Conservation (phyloP, 495 filamentous ascomycete species). For the Penicillium longicatenatum region DNA sequence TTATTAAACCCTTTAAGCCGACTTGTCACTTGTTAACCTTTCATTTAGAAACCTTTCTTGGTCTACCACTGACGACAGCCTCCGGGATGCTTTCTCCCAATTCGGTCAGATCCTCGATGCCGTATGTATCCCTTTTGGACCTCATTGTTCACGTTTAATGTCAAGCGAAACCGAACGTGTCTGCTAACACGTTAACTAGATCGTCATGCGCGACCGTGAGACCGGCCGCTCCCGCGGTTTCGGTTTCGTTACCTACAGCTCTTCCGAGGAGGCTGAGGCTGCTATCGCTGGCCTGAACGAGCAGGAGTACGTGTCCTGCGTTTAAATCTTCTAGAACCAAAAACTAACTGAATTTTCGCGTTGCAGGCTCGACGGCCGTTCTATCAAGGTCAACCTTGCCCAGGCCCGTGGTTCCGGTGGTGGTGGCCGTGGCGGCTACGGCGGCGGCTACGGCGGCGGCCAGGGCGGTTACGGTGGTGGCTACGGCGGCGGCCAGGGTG, state of each 20-base stretch:
- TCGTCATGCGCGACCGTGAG: slow-evolving; percentile 24
- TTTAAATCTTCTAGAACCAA: background rate
- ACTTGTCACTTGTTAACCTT: background rate
- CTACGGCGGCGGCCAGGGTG: background rate
- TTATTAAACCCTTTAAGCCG: background rate
- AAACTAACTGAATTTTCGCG: background rate
- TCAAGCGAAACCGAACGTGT: background rate
- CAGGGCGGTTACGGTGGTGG: background rate
- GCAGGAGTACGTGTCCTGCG: slow-evolving; percentile 15
- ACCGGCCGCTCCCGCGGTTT: slow-evolving; percentile 23
- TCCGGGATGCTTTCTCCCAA: slow-evolving; percentile 10
- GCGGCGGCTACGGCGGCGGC: slow-evolving; percentile 2
- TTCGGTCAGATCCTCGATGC: slow-evolving; percentile 16
- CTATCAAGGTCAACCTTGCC: slow-evolving; percentile 18
- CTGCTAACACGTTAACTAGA: slow-evolving; percentile 6
- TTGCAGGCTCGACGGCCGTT: slow-evolving; percentile 19
- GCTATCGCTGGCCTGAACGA: slow-evolving; percentile 17
- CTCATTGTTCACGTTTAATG: background rate
- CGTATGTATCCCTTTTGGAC: slow-evolving; percentile 3
- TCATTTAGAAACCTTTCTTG: slow-evolving; percentile 19
- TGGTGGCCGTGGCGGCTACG: slow-evolving; percentile 2
- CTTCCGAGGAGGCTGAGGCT: slow-evolving; percentile 11
- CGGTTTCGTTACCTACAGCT: slow-evolving; percentile 22
- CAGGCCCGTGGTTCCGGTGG: slow-evolving; percentile 12
- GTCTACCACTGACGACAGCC: slow-evolving; percentile 14